A percentile compares a stretch with the other conserved stretches of the same genome.
phyloP scores from a whole-genome alignment of 2,329 filamentous ascomycete species.

The Colletotrichum sp. region DNA sequence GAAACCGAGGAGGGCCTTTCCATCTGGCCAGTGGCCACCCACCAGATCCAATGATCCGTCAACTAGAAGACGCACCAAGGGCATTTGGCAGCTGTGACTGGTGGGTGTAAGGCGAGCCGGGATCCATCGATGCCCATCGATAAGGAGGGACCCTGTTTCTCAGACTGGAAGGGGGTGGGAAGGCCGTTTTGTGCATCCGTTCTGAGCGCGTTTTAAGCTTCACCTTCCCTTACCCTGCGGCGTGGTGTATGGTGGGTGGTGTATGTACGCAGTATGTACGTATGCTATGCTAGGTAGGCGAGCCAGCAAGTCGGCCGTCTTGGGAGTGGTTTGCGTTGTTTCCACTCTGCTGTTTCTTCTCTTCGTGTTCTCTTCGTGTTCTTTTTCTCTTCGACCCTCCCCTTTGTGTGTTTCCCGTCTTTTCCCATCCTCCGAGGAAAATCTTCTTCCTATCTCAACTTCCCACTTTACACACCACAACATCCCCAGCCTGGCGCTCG shows the following conservation, averaged over 20 bases:
- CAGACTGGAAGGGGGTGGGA: background rate
- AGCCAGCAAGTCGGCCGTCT: background rate
- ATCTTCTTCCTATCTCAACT: background rate
- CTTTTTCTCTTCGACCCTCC: background rate
- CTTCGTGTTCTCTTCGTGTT: background rate
- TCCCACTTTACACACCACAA: background rate
- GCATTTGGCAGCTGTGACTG: background rate
- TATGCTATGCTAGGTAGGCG: background rate
- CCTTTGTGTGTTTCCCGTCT: background rate
- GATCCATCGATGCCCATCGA: constrained; percentile 6
- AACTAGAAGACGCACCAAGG: background rate
- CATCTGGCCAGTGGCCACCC: background rate
- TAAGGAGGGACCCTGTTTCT: constrained; percentile 16
- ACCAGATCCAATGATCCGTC: background rate
- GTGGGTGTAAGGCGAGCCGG: constrained; percentile 4
- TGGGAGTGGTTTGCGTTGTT: background rate
- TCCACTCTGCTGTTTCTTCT: background rate
- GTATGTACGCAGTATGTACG: background rate
- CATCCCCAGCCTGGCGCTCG: background rate
- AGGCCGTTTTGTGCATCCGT: constrained; percentile 14
- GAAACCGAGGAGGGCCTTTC: background rate
- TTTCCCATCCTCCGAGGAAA: background rate
- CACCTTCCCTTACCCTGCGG: constrained; percentile 7
- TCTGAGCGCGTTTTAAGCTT: constrained; percentile 20
- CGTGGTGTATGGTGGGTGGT: background rate